phyloP scores from a whole-genome alignment of 352 stramenopile species.

The Phytophthora agathidicida region DNA sequence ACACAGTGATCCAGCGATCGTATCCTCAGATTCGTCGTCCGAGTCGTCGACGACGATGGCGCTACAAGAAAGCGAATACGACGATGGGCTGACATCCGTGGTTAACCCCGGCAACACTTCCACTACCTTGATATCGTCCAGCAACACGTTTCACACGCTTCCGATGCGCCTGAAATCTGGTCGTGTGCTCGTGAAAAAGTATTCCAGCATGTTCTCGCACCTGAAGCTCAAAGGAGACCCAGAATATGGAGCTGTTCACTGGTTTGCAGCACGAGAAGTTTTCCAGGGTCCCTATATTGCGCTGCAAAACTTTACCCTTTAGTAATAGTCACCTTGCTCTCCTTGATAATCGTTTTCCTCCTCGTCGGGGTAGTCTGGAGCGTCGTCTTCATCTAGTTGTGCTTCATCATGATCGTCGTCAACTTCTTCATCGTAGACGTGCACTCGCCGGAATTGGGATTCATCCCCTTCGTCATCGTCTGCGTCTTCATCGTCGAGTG shows the following conservation, averaged over 20 bases:
- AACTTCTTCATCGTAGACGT: constrained; percentile 30
- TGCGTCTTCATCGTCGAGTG: constrained; percentile 11
- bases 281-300: constrained; percentile 68
- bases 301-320: constrained; percentile 80
- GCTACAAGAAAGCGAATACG: constrained; percentile 33
- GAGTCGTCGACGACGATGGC: constrained; percentile 39
- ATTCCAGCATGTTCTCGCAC: constrained; percentile 77
- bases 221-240: constrained; percentile 77
- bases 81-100: constrained; percentile 10
- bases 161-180: constrained; percentile 70
- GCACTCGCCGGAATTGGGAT: constrained; percentile 17
- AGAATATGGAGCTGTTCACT: constrained; percentile 51
- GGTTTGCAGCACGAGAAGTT: constrained; percentile 80
- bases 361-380: constrained; percentile 23
- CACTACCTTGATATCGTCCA: constrained; percentile 3
- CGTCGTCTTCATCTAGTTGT: constrained; percentile 24
- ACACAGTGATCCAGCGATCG: constrained; percentile 4
- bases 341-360: constrained; percentile 24
- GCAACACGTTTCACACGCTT: constrained; percentile 12
- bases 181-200: constrained; percentile 81
- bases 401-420: constrained; percentile 27
- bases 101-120: constrained; percentile 3
- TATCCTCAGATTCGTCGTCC: constrained; percentile 29
- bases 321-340: constrained; percentile 16
- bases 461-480: constrained; percentile 13